A percentile compares a stretch with the other conserved stretches of the same genome.
Conservation (phyloP, 2,329 filamentous ascomycete genomes). For the Leptographium flavum region DNA sequence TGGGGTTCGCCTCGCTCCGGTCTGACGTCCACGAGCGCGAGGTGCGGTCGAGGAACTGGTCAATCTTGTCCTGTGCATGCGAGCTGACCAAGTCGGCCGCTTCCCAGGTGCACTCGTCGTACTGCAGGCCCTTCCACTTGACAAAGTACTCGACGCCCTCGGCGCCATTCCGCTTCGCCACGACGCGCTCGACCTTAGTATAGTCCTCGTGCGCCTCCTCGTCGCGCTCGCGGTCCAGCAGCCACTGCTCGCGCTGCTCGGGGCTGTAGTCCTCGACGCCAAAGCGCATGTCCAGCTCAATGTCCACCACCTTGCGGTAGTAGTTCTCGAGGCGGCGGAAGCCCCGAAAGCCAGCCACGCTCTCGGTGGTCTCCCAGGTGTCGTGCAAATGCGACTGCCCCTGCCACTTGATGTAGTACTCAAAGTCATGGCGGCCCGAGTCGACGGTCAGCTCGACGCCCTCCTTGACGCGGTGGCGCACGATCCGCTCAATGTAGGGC, state of each 20-base stretch:
- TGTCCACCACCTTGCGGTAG: slow-evolving; percentile 66
- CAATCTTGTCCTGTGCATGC: slow-evolving; percentile 77
- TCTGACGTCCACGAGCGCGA: slow-evolving; percentile 72
- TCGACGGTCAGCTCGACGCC: slow-evolving; percentile 46
- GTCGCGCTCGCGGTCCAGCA: slow-evolving; percentile 84
- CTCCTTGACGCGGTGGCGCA: slow-evolving; percentile 71
- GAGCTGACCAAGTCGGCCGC: slow-evolving; percentile 51
- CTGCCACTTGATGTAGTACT: slow-evolving; percentile 94
- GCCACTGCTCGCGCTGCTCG: slow-evolving; percentile 85
- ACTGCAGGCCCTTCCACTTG: slow-evolving; percentile 92
- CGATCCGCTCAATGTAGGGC: slow-evolving; percentile 79
- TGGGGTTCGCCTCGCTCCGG: slow-evolving; percentile 57
- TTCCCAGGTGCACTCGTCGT: slow-evolving; percentile 95
- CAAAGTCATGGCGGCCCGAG: slow-evolving; percentile 58
- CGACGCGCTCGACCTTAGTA: slow-evolving; percentile 84
- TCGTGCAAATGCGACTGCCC: slow-evolving; percentile 89
- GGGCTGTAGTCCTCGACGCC: slow-evolving; percentile 62
- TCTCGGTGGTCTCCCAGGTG: slow-evolving; percentile 77
- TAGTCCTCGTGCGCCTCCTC: slow-evolving; percentile 81
- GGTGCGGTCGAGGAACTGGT: slow-evolving; percentile 75
- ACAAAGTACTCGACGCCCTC: slow-evolving; percentile 79
- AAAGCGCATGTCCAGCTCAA: slow-evolving; percentile 64
- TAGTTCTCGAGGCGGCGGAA: slow-evolving; percentile 91
- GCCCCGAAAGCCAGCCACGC: slow-evolving; percentile 63
- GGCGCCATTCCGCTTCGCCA: slow-evolving; percentile 67